These are phyloP conservation scores for Myxozyma melibiosi DNA, from an alignment of 805 yeast species.

Conservation along the genomic window DNA sequence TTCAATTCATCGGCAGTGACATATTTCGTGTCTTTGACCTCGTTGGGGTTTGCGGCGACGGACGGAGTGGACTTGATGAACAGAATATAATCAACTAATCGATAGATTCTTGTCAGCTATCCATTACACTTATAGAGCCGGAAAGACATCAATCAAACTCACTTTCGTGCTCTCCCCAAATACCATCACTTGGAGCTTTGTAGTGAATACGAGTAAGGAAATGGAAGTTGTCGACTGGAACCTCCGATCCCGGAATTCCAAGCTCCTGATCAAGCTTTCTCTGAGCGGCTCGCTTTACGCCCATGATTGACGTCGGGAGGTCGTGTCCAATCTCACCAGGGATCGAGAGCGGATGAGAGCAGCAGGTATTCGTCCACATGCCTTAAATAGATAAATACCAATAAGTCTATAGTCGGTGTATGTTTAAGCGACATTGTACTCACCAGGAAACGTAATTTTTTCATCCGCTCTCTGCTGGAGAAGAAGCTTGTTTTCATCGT, in stretches of 20 bases:
- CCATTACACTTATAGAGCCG: too few species aligned
- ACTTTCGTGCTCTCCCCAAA: slow-evolving; percentile 96
- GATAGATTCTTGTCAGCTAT: neutral
- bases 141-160: slow-evolving; percentile 38
- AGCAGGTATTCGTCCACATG: slow-evolving; percentile 99
- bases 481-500: slow-evolving; percentile 70
- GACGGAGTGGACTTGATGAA: slow-evolving; percentile 63
- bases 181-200: slow-evolving; percentile 72
- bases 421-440: neutral
- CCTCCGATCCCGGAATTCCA: slow-evolving; percentile 61
- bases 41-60: slow-evolving; percentile 69
- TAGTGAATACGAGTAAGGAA: slow-evolving; percentile 94
- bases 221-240: slow-evolving; percentile 67
- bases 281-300: slow-evolving; percentile 85
- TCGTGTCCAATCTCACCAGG: slow-evolving; percentile 73
- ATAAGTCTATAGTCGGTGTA: neutral
- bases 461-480: slow-evolving; percentile 96
- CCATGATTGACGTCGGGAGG: slow-evolving; percentile 64
- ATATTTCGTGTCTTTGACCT: slow-evolving; percentile 78
- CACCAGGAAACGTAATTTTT: slow-evolving; percentile 87
- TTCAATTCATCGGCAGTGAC: slow-evolving; percentile 70
- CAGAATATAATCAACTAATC: slow-evolving; percentile 76
- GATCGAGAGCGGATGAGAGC: slow-evolving; percentile 94
- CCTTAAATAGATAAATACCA: slow-evolving; percentile 37
- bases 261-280: slow-evolving; percentile 92